A percentile compares a stretch with the other conserved stretches of the same genome.
These are phyloP conservation scores for Rhynchospora breviuscula DNA, from an alignment of 176 grass and related monocot species.

Conservation along the genomic window DNA sequence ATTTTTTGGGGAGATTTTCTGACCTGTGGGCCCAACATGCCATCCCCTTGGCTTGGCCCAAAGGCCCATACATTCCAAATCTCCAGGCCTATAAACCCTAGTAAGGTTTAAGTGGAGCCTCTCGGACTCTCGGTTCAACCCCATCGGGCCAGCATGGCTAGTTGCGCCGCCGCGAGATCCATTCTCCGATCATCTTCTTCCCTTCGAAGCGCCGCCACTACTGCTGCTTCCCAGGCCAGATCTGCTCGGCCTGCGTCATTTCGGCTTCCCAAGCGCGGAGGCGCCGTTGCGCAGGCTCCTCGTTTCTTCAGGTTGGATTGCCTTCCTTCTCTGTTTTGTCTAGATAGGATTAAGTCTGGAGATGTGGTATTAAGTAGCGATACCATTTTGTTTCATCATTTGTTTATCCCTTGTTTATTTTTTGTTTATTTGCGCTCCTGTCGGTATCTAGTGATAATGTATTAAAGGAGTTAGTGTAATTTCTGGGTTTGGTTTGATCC, in stretches of 20 bases:
- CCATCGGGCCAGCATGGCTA: constrained; percentile 44
- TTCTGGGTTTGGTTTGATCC: background rate
- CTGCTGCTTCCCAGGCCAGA: constrained; percentile 28
- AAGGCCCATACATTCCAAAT: background rate
- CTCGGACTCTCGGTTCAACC: background rate
- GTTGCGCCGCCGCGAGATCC: constrained; percentile 49
- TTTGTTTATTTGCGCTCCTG: background rate
- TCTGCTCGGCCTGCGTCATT: constrained; percentile 26
- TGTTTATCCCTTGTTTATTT: background rate
- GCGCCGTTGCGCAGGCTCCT: background rate
- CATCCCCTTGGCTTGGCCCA: background rate
- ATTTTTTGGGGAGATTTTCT: background rate
- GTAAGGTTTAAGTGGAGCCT: background rate
- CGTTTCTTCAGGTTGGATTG: constrained; percentile 48
- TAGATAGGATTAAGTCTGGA: background rate
- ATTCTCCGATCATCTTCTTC: constrained; percentile 49
- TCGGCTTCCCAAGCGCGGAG: constrained; percentile 10
- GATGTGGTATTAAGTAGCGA: background rate
- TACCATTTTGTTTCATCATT: background rate
- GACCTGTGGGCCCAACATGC: background rate
- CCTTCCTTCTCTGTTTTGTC: background rate
- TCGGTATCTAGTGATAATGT: background rate
- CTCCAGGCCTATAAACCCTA: background rate
- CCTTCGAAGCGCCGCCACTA: constrained; percentile 29
- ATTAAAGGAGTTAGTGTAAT: background rate